Percentiles rank a stretch among this genome's conserved stretches.
Conservation (phyloP, 495 filamentous ascomycete genomes). For the Lasiosphaeriaceae sp. region DNA sequence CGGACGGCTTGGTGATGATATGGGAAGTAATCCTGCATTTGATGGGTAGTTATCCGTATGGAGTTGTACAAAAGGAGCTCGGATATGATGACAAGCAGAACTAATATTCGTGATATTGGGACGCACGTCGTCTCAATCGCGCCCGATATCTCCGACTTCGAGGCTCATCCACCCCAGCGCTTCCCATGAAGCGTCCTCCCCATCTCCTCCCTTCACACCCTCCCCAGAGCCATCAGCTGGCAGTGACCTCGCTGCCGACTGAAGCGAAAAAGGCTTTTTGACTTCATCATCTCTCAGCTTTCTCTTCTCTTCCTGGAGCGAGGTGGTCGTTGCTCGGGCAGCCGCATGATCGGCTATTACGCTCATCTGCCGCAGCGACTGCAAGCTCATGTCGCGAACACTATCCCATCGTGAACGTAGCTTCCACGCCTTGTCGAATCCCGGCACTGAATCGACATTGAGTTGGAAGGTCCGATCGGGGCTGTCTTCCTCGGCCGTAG, state of each 20-base stretch:
- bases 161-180: not conserved
- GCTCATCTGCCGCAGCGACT: not conserved
- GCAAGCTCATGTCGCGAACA: not conserved
- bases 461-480: not conserved
- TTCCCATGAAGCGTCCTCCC: not conserved
- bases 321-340: not conserved
- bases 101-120: too few species aligned
- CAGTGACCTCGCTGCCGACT: not conserved
- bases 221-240: not conserved
- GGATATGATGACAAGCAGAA: too few species aligned
- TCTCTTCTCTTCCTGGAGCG: not conserved
- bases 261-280: not conserved
- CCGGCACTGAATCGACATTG: constrained; percentile 3
- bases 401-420: not conserved
- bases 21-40: too few species aligned
- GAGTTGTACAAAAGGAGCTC: too few species aligned
- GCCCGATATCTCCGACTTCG: too few species aligned
- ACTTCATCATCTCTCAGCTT: not conserved
- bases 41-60: too few species aligned
- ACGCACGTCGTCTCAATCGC: too few species aligned
- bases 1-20: too few species aligned
- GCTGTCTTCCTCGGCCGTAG: not conserved
- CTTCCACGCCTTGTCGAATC: not conserved
- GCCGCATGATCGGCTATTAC: not conserved
- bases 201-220: not conserved